Conservation (phyloP, 306 rosid genomes). For the Casuarina cunninghamiana region DNA sequence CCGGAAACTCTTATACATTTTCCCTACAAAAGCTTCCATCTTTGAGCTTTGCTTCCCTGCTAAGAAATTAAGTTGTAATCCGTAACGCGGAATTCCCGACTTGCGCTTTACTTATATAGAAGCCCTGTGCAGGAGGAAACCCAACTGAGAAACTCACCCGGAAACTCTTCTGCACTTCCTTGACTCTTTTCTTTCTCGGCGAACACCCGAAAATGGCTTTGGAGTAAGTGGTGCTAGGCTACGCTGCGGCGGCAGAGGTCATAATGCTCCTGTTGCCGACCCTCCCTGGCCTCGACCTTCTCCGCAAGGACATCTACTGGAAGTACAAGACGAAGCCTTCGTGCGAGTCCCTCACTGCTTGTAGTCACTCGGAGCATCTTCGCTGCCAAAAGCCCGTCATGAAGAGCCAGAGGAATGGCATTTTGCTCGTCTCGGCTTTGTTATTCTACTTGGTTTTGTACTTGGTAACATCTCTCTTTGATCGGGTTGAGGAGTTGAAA, state of each 20-base stretch:
- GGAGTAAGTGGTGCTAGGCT: conserved; percentile 19
- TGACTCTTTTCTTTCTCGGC: not conserved
- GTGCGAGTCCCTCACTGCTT: not conserved
- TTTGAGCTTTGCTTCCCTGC: too few relatives aligned
- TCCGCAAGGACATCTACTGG: conserved; percentile 23
- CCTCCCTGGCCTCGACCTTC: conserved; percentile 17
- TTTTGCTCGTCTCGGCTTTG: conserved; percentile 14
- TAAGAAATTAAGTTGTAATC: too few relatives aligned
- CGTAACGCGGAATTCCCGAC: too few relatives aligned
- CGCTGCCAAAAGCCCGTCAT: conserved; percentile 4
- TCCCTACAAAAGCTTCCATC: too few relatives aligned
- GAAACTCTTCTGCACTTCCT: not conserved
- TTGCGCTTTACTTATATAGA: too few relatives aligned
- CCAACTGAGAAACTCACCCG: too few relatives aligned
- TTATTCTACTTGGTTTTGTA: conserved; percentile 7
- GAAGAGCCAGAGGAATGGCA: conserved; percentile 23
- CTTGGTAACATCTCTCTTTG: conserved; percentile 12
- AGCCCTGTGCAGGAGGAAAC: too few relatives aligned
- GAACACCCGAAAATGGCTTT: not conserved
- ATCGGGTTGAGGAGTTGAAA: conserved; percentile 8
- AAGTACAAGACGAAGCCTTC: conserved; percentile 14
- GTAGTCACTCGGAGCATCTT: conserved; percentile 9
- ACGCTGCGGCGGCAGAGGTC: conserved; percentile 17
- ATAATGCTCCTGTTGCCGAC: conserved; percentile 11
- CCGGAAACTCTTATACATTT: too few relatives aligned